Conservation (phyloP, 441 rosid species). For the Populus hybrid region DNA sequence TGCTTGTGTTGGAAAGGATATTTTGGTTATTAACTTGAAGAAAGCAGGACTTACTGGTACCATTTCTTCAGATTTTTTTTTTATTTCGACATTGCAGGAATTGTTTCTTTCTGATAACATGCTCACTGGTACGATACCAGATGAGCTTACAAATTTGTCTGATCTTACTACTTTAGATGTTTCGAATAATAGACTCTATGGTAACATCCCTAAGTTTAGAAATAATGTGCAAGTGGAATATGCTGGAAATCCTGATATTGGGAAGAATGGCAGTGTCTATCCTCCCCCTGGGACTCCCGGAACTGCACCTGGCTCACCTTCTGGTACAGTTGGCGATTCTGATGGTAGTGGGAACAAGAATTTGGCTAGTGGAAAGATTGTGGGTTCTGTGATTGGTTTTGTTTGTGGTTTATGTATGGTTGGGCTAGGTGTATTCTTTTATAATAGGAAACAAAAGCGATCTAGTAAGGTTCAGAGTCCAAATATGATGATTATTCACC, state of each 20-base stretch:
- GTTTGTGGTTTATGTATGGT: slow-evolving; percentile 35
- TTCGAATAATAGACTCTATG: slow-evolving; percentile 37
- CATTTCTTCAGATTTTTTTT: slow-evolving; percentile 35
- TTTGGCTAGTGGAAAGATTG: slow-evolving; percentile 37
- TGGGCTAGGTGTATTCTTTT: slow-evolving; percentile 43
- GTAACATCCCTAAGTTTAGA: slow-evolving; percentile 35
- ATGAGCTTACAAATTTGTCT: slow-evolving; percentile 31
- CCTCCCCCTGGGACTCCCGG: slow-evolving; percentile 21
- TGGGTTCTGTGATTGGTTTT: slow-evolving; percentile 47
- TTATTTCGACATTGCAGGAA: slow-evolving; percentile 25
- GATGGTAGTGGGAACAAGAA: slow-evolving; percentile 23
- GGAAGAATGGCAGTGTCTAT: slow-evolving; percentile 20
- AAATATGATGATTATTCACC: slow-evolving; percentile 47
- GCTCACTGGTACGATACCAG: slow-evolving; percentile 38
- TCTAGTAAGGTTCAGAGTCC: slow-evolving; percentile 60
- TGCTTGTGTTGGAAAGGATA: slow-evolving; percentile 30
- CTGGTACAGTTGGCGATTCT: background rate
- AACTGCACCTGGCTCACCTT: background rate
- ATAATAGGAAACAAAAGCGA: slow-evolving; percentile 32
- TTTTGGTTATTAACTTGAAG: slow-evolving; percentile 35
- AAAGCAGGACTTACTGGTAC: slow-evolving; percentile 41
- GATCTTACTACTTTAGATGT: slow-evolving; percentile 31
- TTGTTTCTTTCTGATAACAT: slow-evolving; percentile 32
- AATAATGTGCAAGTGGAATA: slow-evolving; percentile 21
- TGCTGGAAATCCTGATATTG: slow-evolving; percentile 46